Evolutionary conservation across 768 basidiomycete species (phyloP).

Genomic region (Kwoniella sp.): DNA sequence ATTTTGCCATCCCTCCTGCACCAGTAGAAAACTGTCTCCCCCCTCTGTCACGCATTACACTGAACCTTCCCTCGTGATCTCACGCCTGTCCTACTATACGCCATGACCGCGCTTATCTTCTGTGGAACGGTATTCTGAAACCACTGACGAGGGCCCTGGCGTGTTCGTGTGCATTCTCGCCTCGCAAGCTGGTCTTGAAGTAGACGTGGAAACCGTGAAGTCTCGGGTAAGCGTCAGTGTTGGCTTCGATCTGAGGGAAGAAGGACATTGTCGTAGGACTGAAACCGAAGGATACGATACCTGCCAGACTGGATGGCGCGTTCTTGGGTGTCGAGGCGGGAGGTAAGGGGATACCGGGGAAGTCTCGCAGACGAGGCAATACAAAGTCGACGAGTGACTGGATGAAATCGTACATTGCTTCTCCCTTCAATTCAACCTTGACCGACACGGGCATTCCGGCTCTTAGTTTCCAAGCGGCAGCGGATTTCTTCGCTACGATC

Average conservation of each 20-base stretch:
- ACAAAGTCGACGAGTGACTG: slow-evolving; percentile 88
- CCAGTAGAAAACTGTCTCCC: too few relatives aligned
- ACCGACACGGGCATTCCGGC: slow-evolving; percentile 78
- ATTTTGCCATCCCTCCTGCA: too few relatives aligned
- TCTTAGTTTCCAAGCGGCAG: slow-evolving; percentile 78
- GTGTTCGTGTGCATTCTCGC: slow-evolving; percentile 84
- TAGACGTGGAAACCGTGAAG: slow-evolving; percentile 90
- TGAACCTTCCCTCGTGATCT: too few relatives aligned
- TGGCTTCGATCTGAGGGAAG: slow-evolving; percentile 96
- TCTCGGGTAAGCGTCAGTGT: slow-evolving; percentile 83
- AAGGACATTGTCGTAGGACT: slow-evolving; percentile 79
- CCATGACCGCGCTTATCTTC: slow-evolving; percentile 35
- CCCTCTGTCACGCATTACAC: too few relatives aligned
- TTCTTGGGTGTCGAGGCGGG: slow-evolving; percentile 66
- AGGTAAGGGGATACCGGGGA: slow-evolving; percentile 79
- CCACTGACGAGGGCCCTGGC: slow-evolving; percentile 85
- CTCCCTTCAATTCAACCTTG: slow-evolving; percentile 86
- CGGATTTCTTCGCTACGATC: slow-evolving; percentile 59
- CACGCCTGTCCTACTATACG: too few relatives aligned
- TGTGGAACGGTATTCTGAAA: slow-evolving; percentile 84
- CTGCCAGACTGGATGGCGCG: slow-evolving; percentile 75
- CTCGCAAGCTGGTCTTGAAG: slow-evolving; percentile 83
- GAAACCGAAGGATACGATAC: slow-evolving; percentile 87
- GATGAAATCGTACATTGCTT: slow-evolving; percentile 93
- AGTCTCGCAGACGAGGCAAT: slow-evolving; percentile 89